Percentiles rank a stretch among this genome's conserved stretches.
phyloP scores from a whole-genome alignment of 352 stramenopile genomes.

The Phytophthora agathidicida region DNA sequence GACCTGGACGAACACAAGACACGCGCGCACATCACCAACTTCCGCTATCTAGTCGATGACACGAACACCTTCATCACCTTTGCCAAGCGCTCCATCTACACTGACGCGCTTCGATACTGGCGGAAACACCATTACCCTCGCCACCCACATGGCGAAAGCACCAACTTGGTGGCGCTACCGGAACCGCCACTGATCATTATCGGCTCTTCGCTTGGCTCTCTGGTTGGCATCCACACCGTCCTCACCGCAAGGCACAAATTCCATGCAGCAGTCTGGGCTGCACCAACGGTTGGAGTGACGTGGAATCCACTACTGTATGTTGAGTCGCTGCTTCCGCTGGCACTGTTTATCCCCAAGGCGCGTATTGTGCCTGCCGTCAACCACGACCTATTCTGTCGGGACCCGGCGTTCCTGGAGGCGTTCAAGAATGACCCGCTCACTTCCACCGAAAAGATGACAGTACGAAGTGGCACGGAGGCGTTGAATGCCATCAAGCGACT shows the following conservation, averaged over 20 bases:
- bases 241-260: conserved; percentile 55
- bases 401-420: conserved; percentile 48
- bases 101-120: conserved; percentile 34
- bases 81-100: conserved; percentile 41
- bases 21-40: conserved; percentile 44
- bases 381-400: conserved; percentile 38
- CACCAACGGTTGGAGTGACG: conserved; percentile 55
- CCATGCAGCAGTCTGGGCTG: conserved; percentile 51
- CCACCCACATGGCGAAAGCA: conserved; percentile 12
- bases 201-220: conserved; percentile 60
- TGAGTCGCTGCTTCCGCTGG: conserved; percentile 45
- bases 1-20: conserved; percentile 42
- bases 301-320: conserved; percentile 46
- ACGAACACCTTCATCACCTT: conserved; percentile 53
- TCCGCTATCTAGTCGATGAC: conserved; percentile 56
- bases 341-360: conserved; percentile 38
- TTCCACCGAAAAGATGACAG: conserved; percentile 47
- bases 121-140: conserved; percentile 25
- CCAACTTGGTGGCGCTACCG: conserved; percentile 20
- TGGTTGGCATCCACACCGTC: conserved; percentile 64
- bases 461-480: conserved; percentile 34
- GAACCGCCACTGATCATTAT: conserved; percentile 54
- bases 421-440: conserved; percentile 66
- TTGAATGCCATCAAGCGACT: conserved; percentile 37
- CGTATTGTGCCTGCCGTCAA: conserved; percentile 61